phyloP scores from a whole-genome alignment of 768 basidiomycete genomes.

The Sarcodon aspratus region DNA sequence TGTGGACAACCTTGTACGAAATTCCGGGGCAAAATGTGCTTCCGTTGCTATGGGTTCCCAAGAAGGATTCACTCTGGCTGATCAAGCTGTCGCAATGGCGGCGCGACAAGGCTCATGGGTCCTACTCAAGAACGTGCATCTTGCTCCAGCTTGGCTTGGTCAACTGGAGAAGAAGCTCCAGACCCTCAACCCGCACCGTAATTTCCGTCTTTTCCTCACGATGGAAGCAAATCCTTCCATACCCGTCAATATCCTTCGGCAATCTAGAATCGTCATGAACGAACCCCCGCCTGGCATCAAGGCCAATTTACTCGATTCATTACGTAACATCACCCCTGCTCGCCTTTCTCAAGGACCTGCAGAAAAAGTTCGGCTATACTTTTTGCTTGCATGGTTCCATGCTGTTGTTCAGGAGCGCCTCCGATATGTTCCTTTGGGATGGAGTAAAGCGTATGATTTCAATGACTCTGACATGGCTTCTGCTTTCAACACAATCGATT shows the following conservation, averaged over 20 bases:
- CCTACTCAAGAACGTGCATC: constrained; percentile 92
- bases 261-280: constrained; percentile 96
- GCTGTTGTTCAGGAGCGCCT: constrained; percentile 95
- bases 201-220: constrained; percentile 94
- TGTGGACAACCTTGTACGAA: constrained; percentile 79
- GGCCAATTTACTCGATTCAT: constrained; percentile 88
- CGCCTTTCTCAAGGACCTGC: constrained; percentile 79
- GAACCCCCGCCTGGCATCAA: constrained; percentile 97
- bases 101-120: constrained; percentile 95
- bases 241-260: constrained; percentile 92
- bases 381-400: constrained; percentile 98
- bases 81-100: constrained; percentile 90
- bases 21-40: constrained; percentile 63
- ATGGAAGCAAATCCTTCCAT: constrained; percentile 96
- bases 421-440: constrained; percentile 91
- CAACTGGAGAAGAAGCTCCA: constrained; percentile 95
- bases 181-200: constrained; percentile 77
- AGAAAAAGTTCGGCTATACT: constrained; percentile 89
- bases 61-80: constrained; percentile 92
- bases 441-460: constrained; percentile 97
- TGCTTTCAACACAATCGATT: constrained; percentile 85
- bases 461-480: constrained; percentile 97
- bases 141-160: constrained; percentile 91
- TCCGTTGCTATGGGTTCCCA: constrained; percentile 98
- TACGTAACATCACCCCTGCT: constrained; percentile 58